Conservation (phyloP, 352 stramenopile species). For the Globisporangium polare region DNA sequence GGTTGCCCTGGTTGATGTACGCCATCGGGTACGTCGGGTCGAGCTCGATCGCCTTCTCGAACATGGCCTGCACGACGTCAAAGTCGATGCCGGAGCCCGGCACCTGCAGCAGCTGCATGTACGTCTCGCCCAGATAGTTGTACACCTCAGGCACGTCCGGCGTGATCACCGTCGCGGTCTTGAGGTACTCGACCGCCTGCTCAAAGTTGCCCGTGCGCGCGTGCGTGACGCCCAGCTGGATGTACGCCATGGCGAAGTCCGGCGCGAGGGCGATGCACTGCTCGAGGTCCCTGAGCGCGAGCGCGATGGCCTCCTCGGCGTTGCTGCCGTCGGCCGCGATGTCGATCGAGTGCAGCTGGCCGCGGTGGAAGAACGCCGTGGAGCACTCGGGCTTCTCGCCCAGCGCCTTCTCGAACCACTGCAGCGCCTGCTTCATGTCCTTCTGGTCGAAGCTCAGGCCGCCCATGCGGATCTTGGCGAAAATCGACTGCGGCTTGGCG, state of each 20-base stretch:
- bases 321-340: conserved; percentile 44
- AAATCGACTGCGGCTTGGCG: conserved; percentile 68
- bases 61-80: conserved; percentile 66
- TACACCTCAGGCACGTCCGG: conserved; percentile 79
- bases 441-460: conserved; percentile 82
- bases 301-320: conserved; percentile 48
- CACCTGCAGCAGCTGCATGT: conserved; percentile 78
- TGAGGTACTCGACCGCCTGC: conserved; percentile 63
- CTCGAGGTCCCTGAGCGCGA: conserved; percentile 62
- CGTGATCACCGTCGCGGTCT: conserved; percentile 55
- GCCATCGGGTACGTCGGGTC: conserved; percentile 82
- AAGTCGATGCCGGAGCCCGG: conserved; percentile 47
- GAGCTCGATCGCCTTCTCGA: conserved; percentile 75
- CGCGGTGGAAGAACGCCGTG: conserved; percentile 79
- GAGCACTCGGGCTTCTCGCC: conserved; percentile 60
- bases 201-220: conserved; percentile 71
- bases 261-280: conserved; percentile 62
- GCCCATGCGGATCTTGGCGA: conserved; percentile 79
- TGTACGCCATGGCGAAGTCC: conserved; percentile 82
- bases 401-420: conserved; percentile 75
- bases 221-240: conserved; percentile 76
- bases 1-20: conserved; percentile 84
- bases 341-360: conserved; percentile 80
- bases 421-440: conserved; percentile 62
- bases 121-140: conserved; percentile 85